Percentiles rank a stretch among this genome's conserved stretches.
Evolutionary conservation across 768 basidiomycete genomes (phyloP).

Genomic region (Lactarius quietus): DNA sequence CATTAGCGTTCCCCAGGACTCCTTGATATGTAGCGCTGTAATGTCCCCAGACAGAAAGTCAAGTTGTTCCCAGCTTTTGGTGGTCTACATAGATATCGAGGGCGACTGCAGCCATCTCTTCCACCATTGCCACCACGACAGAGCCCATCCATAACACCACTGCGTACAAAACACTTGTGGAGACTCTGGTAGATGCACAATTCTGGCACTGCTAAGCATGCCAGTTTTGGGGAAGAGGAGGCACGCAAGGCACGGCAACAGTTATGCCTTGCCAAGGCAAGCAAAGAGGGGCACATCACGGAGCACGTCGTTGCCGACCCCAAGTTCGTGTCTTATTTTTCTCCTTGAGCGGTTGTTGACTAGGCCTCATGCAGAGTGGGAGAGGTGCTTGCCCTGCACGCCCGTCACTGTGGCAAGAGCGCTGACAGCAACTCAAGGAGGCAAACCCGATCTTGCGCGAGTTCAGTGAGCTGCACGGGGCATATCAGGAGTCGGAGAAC

Average conservation of each 20-base stretch:
- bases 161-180: slow-evolving; percentile 88
- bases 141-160: slow-evolving; percentile 96
- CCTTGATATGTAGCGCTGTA: too few relatives aligned
- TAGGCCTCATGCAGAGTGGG: slow-evolving; percentile 62
- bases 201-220: too few relatives aligned
- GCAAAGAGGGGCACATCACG: slow-evolving; percentile 59
- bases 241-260: slow-evolving; percentile 78
- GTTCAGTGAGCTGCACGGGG: too few relatives aligned
- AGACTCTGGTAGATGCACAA: slow-evolving; percentile 93
- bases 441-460: too few relatives aligned
- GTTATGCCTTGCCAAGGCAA: slow-evolving; percentile 78
- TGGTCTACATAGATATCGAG: slow-evolving; percentile 60
- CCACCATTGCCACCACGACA: slow-evolving; percentile 81
- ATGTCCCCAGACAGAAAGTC: too few relatives aligned
- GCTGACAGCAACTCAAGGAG: slow-evolving; percentile 77
- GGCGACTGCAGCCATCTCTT: slow-evolving; percentile 82
- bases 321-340: slow-evolving; percentile 53
- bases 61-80: not conserved
- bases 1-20: too few relatives aligned
- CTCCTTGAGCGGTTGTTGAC: not conserved
- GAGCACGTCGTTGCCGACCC: slow-evolving; percentile 64
- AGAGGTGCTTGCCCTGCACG: slow-evolving; percentile 76
- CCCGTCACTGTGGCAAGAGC: slow-evolving; percentile 73
- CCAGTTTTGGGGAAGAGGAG: slow-evolving; percentile 95
- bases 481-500: too few relatives aligned